Base-by-base conservation (phyloP, 116 monocot species). In the Thalassia testudinum region DNA sequence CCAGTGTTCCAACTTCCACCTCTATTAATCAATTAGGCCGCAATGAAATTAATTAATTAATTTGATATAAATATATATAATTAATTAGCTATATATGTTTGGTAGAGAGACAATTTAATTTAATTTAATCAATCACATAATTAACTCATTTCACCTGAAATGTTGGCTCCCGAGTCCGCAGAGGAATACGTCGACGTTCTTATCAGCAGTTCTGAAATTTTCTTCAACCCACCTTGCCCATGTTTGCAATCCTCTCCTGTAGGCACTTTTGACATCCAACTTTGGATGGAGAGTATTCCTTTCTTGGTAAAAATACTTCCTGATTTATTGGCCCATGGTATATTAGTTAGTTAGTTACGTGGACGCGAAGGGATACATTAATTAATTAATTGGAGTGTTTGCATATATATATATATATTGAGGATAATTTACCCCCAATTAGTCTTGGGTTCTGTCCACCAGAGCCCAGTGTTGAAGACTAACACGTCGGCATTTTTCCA, bases 1-100 rank as follows among this genome's bases (percentile, higher is more conserved):
- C 79, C 88, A 21, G 88, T 88, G 61, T 95, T 85, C 95, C 95
- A 95, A 16, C 79, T 85, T 47, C 95, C 95, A 12, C 95, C 88
- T 53, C 95, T 95, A 59, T 52, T 63, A 2, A 12, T 22, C 47
- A 26, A n/a, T n/a, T n/a, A 23, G 19, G 14, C 11, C 12, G 19
- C 50, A 5, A 10, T 34, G 3, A 5, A 5, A 3, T 34, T 3
- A 34, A 34, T 34, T 34, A 34, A 5, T 5, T 34, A 10, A 5
- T 10, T 34, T 10, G 30, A 7, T 6, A 40, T 40, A 14, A 40
- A 40, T 7, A 6, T 40, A 7, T 40, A 7, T 14, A 40, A 40
- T 7, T 14, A 40, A 40, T 6, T 6, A 7, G 14, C 14, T n/a
- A n/a, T n/a, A n/a, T n/a, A n/a, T n/a, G n/a, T n/a, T n/a, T n/a